Percentiles rank a stretch among this genome's conserved stretches.
These are phyloP conservation scores for Pelargonium cotyledonis DNA, from an alignment of 441 rosid genomes.

Conservation along the genomic window DNA sequence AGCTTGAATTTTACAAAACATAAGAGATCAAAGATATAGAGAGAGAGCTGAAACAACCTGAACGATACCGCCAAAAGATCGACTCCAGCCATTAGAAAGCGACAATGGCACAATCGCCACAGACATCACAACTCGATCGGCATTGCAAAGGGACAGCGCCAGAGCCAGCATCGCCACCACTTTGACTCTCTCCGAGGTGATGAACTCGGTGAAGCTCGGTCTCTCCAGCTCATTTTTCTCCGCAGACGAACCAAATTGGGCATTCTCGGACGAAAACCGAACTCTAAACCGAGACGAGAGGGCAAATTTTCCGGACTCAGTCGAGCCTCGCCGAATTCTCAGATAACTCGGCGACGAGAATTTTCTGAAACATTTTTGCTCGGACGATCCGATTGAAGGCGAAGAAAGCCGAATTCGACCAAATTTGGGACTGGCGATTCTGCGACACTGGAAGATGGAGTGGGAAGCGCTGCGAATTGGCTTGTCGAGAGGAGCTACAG, in stretches of 20 bases:
- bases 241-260: slow-evolving; percentile 29
- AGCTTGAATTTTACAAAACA: background rate
- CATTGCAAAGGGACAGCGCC: slow-evolving; percentile 78
- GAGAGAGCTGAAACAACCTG: slow-evolving; percentile 43
- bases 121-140: slow-evolving; percentile 94
- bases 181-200: slow-evolving; percentile 89
- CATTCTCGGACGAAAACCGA: slow-evolving; percentile 43
- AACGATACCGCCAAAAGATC: slow-evolving; percentile 90
- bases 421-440: background rate
- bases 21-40: too few relatives aligned
- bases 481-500: slow-evolving; percentile 11
- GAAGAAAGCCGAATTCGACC: slow-evolving; percentile 13
- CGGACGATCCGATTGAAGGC: slow-evolving; percentile 9
- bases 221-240: slow-evolving; percentile 26
- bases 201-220: slow-evolving; percentile 61
- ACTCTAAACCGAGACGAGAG: slow-evolving; percentile 30
- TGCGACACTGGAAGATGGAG: slow-evolving; percentile 10
- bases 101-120: slow-evolving; percentile 88
- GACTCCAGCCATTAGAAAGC: slow-evolving; percentile 79
- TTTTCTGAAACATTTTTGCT: slow-evolving; percentile 11
- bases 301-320: slow-evolving; percentile 6
- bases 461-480: slow-evolving; percentile 13
- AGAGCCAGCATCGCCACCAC: slow-evolving; percentile 88
- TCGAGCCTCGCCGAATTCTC: slow-evolving; percentile 16
- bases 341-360: slow-evolving; percentile 9